Evolutionary conservation across 208 protist genomes (phyloP).

Genomic region (Blastocrithidia nonstop): DNA sequence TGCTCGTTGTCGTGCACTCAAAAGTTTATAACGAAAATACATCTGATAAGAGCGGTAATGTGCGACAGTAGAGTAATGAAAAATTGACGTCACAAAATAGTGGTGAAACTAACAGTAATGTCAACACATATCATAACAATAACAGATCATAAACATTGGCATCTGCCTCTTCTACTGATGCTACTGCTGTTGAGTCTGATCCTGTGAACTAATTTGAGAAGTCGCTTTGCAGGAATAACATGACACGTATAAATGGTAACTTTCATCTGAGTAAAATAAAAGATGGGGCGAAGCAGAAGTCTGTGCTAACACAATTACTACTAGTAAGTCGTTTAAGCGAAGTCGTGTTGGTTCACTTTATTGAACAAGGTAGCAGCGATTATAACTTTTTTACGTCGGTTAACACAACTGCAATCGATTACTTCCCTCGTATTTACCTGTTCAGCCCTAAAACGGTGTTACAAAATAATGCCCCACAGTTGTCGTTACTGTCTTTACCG

Average conservation of each 20-base stretch:
- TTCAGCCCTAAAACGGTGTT: too few relatives aligned
- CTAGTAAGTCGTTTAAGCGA: conserved; percentile 13
- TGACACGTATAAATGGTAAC: background rate
- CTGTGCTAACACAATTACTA: conserved; percentile 21
- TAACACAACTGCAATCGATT: background rate
- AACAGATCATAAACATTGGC: background rate
- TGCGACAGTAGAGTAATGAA: too few relatives aligned
- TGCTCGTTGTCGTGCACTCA: conserved; percentile 16
- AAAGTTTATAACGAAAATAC: conserved; percentile 9
- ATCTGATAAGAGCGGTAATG: background rate
- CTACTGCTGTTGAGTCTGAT: too few relatives aligned
- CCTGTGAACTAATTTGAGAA: too few relatives aligned
- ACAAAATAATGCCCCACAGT: too few relatives aligned
- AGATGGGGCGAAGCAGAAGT: conserved; percentile 23
- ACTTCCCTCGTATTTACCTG: too few relatives aligned
- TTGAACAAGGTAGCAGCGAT: conserved; percentile 24
- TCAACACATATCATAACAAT: background rate
- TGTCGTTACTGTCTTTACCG: too few relatives aligned
- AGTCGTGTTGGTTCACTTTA: conserved; percentile 21
- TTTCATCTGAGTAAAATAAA: conserved; percentile 13
- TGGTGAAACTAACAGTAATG: background rate
- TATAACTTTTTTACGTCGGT: conserved; percentile 23
- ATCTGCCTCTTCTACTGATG: background rate
- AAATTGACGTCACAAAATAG: background rate
- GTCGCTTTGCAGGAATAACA: too few relatives aligned